Evolutionary conservation across 495 filamentous ascomycete species (phyloP), one percentile per base, ranked within the genome.

Genomic region (Xylaria bambusicola): DNA sequence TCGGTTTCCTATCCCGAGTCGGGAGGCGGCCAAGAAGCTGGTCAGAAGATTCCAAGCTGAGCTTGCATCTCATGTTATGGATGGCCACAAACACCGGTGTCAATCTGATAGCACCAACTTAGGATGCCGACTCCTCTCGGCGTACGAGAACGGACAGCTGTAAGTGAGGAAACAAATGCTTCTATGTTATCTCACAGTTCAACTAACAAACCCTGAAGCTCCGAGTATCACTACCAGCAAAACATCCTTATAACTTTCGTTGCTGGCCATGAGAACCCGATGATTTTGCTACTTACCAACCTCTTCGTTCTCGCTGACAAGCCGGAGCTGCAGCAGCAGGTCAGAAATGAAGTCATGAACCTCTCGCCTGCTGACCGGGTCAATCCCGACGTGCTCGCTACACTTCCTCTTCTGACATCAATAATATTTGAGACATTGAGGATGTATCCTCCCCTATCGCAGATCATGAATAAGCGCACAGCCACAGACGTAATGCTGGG

Each of bases 251-350:
- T 67, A 3, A 42, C 58, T 1, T 77, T 75, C 56, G 64, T 76
- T 27, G 72, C 75, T 1, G 48, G 48, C 2, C 73, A 75, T 20
- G 75, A 76, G 55, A 78, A 78, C 52, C 71, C 71, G 0, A 73
- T 74, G 60, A 60, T 71, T 7, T 50, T 63, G 29, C 50, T 75
- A 36, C 66, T 71, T 1, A 68, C 70, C 0, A 64, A 63, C n/a
- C 46, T 78, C 0, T 73, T 68, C 26, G 53, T 74, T 7, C 60
- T 78, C 12, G 75, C 66, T 8, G 35, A 33, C 9, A 35, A 40
- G 38, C 41, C 17, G 52, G 42, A 26, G 17, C 20, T 24, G 3
- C 26, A 41, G 29, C 36, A 35, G 29, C 23, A 44, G 17, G 58
- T 21, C 36, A 21, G 49, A 42, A n/a, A 40, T 24, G 45, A 59